phyloP scores from a whole-genome alignment of 768 basidiomycete species.

The Rubroboletus pulcherrimus region DNA sequence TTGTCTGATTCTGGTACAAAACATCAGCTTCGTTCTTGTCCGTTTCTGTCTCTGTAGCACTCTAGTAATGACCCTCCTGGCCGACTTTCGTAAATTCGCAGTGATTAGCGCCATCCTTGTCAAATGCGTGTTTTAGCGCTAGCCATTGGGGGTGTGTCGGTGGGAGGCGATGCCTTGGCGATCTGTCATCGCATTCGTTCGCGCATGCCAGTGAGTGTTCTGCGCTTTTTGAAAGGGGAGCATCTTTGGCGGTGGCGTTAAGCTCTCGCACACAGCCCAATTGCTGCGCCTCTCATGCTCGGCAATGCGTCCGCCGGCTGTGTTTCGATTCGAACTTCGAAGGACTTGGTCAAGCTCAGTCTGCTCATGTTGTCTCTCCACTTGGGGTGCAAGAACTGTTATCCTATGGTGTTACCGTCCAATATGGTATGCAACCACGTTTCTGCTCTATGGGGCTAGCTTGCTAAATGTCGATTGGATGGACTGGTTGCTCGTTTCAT shows the following conservation, averaged over 20 bases:
- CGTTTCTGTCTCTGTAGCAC: neutral
- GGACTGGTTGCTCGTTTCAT: too few species aligned
- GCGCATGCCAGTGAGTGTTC: neutral
- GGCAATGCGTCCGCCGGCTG: neutral
- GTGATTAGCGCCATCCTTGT: neutral
- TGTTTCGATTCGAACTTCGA: neutral
- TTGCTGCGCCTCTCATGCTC: slow-evolving; percentile 2
- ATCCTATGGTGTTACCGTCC: neutral
- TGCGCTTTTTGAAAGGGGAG: neutral
- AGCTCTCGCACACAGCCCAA: slow-evolving; percentile 3
- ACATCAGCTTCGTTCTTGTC: neutral
- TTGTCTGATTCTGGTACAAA: neutral
- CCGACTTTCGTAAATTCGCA: neutral
- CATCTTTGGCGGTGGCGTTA: neutral
- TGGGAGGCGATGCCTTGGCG: neutral
- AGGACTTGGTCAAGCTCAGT: neutral
- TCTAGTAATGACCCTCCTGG: neutral
- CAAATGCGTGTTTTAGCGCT: neutral
- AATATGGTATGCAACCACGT: neutral
- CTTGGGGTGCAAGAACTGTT: neutral
- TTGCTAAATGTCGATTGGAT: neutral
- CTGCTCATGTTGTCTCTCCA: neutral
- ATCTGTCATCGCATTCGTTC: neutral
- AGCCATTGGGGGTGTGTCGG: neutral
- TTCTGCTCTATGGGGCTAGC: neutral